Conservation (phyloP, 2,329 filamentous ascomycete species). For the Penicillium concentricum region DNA sequence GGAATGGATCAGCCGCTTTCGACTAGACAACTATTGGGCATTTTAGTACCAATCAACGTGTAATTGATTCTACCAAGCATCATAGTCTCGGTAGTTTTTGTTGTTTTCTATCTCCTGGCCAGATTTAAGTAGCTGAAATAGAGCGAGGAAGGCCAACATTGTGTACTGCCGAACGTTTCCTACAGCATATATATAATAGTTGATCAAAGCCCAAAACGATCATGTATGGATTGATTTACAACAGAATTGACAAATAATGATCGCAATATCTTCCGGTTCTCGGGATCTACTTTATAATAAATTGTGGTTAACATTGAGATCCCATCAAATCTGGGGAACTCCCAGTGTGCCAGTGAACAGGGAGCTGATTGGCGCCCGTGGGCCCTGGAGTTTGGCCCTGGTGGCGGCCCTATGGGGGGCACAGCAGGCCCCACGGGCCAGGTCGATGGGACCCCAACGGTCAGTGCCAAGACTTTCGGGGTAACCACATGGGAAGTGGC, state of each 20-base stretch:
- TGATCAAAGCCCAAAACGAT: too few species aligned
- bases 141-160: too few species aligned
- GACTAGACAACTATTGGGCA: background rate
- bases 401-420: background rate
- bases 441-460: slow-evolving; percentile 5
- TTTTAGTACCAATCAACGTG: background rate
- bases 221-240: background rate
- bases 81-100: background rate
- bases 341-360: slow-evolving; percentile 15
- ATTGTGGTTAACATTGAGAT: background rate
- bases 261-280: background rate
- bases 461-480: slow-evolving; percentile 15
- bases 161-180: too few species aligned
- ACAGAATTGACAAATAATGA: slow-evolving; percentile 2
- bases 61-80: background rate
- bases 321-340: slow-evolving; percentile 17
- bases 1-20: background rate
- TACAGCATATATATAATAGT: background rate
- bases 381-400: background rate
- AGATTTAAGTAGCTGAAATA: too few species aligned
- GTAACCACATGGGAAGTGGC: slow-evolving; percentile 14
- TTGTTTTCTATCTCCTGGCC: background rate
- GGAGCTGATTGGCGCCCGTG: slow-evolving; percentile 16
- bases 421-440: background rate
- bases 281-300: background rate